Evolutionary conservation across 129 eudicot genomes (phyloP).

Genomic region (Escallonia rubra): DNA sequence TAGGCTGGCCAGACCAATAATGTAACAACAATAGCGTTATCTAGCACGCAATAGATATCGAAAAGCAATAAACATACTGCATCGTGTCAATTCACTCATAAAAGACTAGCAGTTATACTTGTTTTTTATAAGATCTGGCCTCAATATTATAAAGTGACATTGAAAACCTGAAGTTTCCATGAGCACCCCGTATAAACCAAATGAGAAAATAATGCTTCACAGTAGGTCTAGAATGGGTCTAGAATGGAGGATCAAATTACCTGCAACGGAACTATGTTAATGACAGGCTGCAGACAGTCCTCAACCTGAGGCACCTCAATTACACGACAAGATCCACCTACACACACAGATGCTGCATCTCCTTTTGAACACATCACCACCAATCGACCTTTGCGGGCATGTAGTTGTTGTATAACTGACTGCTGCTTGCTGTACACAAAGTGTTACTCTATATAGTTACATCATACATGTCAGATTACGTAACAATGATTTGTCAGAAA

Average conservation of each 20-base stretch:
- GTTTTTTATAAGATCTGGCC: too few species aligned
- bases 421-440: slow-evolving; percentile 73
- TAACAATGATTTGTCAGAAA: neutral
- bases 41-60: too few species aligned
- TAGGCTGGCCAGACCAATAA: too few species aligned
- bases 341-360: slow-evolving; percentile 69
- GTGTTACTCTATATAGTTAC: slow-evolving; percentile 5
- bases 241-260: slow-evolving; percentile 22
- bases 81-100: too few species aligned
- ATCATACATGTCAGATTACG: slow-evolving; percentile 2
- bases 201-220: neutral
- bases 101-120: too few species aligned
- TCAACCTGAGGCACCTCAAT: slow-evolving; percentile 87
- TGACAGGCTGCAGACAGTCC: slow-evolving; percentile 97
- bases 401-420: slow-evolving; percentile 94
- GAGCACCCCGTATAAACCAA: neutral
- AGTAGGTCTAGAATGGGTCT: neutral
- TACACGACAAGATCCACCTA: slow-evolving; percentile 70
- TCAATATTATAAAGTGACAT: too few species aligned
- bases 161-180: too few species aligned
- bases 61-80: too few species aligned
- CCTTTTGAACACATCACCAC: slow-evolving; percentile 93
- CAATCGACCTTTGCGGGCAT: slow-evolving; percentile 91
- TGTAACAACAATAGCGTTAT: too few species aligned
- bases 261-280: slow-evolving; percentile 96